Conservation (phyloP, 352 stramenopile genomes). For the Pythium chondricola region DNA sequence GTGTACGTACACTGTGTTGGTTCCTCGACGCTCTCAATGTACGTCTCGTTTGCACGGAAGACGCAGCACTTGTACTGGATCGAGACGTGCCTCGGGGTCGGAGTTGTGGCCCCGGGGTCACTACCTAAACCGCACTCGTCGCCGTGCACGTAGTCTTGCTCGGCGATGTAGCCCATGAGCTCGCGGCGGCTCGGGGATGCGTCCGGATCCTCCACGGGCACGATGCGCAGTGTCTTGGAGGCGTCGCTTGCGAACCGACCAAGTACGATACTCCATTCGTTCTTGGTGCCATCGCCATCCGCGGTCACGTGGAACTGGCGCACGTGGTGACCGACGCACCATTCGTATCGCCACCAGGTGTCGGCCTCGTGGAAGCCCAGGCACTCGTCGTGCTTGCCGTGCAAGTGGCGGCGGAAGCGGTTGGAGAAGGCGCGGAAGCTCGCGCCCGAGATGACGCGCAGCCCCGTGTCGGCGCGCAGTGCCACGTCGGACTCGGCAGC, state of each 20-base stretch:
- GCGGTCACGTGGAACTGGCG: conserved; percentile 53
- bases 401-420: conserved; percentile 51
- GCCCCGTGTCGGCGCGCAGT: conserved; percentile 20
- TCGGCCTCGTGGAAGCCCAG: conserved; percentile 50
- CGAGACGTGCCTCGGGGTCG: conserved; percentile 11
- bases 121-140: conserved; percentile 32
- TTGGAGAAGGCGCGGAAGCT: conserved; percentile 68
- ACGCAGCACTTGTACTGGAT: conserved; percentile 74
- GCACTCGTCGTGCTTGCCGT: conserved; percentile 27
- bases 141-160: conserved; percentile 40
- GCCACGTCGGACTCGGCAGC: background rate
- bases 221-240: conserved; percentile 34
- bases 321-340: conserved; percentile 64
- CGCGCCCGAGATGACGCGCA: conserved; percentile 52
- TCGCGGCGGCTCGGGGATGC: conserved; percentile 35
- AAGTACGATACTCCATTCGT: conserved; percentile 30
- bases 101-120: conserved; percentile 10
- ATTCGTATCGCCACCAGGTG: conserved; percentile 84
- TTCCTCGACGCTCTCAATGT: conserved; percentile 66
- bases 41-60: conserved; percentile 76
- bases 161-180: conserved; percentile 43
- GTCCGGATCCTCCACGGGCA: conserved; percentile 28
- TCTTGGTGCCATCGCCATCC: background rate
- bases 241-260: conserved; percentile 28
- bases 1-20: conserved; percentile 43